Conservation (phyloP, 2,329 filamentous ascomycete genomes). For the Anisogramma anomala region DNA sequence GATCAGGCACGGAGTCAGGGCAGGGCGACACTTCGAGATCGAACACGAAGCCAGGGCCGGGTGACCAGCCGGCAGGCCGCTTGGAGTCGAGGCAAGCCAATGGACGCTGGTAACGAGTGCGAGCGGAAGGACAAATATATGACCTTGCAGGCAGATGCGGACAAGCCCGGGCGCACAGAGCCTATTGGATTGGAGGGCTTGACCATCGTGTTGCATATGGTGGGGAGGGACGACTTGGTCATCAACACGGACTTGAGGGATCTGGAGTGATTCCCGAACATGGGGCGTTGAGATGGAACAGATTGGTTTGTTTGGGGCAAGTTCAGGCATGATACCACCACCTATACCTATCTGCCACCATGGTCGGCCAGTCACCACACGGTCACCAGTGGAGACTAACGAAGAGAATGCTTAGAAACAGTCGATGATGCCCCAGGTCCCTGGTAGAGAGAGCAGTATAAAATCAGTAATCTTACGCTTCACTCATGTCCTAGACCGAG, state of each 20-base stretch:
- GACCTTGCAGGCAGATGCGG: slow-evolving; percentile 29
- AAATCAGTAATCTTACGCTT: too few species aligned
- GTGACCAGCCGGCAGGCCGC: not conserved
- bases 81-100: not conserved
- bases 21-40: not conserved
- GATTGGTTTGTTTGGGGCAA: too few species aligned
- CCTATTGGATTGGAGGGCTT: slow-evolving; percentile 35
- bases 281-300: too few species aligned
- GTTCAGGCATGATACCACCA: too few species aligned
- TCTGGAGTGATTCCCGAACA: slow-evolving; percentile 4
- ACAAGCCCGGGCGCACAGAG: slow-evolving; percentile 15
- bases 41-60: not conserved
- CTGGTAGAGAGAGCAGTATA: too few species aligned
- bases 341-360: too few species aligned
- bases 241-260: slow-evolving; percentile 36
- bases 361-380: too few species aligned
- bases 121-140: slow-evolving; percentile 32
- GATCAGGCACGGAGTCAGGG: not conserved
- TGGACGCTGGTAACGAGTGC: slow-evolving; percentile 26
- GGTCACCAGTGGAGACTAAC: too few species aligned
- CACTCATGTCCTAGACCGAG: too few species aligned
- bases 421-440: too few species aligned
- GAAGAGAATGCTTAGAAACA: too few species aligned
- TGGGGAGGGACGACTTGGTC: slow-evolving; percentile 37
- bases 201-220: slow-evolving; percentile 40